These are phyloP conservation scores for Tricholoma terreum DNA, from an alignment of 768 basidiomycete species.

Conservation along the genomic window DNA sequence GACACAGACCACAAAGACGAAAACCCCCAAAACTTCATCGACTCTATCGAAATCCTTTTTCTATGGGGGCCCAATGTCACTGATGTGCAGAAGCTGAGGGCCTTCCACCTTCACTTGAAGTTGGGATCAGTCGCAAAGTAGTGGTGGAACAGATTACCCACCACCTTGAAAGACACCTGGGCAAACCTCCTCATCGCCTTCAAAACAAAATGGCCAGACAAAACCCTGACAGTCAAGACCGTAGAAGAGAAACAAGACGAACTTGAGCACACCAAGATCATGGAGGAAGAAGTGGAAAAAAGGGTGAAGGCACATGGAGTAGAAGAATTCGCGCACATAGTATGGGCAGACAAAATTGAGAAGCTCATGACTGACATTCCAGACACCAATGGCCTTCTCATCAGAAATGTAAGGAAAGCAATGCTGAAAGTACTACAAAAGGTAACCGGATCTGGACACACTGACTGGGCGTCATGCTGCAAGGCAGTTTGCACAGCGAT, in stretches of 20 bases:
- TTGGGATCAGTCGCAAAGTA: neutral
- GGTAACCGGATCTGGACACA: neutral
- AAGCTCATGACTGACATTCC: neutral
- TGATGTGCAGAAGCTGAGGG: neutral
- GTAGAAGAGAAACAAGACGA: conserved; percentile 13
- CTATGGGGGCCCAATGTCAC: neutral
- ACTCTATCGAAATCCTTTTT: neutral
- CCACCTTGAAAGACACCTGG: neutral
- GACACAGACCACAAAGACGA: neutral
- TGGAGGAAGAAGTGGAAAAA: conserved; percentile 9
- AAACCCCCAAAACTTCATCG: neutral
- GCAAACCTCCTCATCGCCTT: neutral
- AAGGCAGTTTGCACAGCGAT: too few relatives aligned
- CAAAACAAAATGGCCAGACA: conserved; percentile 1
- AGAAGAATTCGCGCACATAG: too few relatives aligned
- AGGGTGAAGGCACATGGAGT: conserved; percentile 13
- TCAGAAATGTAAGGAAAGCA: neutral
- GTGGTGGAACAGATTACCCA: neutral
- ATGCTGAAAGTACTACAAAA: conserved; percentile 4
- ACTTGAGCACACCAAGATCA: conserved; percentile 9
- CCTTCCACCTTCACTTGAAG: conserved; percentile 1
- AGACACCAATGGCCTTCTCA: neutral
- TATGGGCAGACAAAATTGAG: too few relatives aligned
- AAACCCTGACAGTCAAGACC: conserved; percentile 1
- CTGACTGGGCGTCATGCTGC: neutral